These are phyloP conservation scores for Aspergillus avenaceus DNA, from an alignment of 495 filamentous ascomycete genomes.

Conservation along the genomic window DNA sequence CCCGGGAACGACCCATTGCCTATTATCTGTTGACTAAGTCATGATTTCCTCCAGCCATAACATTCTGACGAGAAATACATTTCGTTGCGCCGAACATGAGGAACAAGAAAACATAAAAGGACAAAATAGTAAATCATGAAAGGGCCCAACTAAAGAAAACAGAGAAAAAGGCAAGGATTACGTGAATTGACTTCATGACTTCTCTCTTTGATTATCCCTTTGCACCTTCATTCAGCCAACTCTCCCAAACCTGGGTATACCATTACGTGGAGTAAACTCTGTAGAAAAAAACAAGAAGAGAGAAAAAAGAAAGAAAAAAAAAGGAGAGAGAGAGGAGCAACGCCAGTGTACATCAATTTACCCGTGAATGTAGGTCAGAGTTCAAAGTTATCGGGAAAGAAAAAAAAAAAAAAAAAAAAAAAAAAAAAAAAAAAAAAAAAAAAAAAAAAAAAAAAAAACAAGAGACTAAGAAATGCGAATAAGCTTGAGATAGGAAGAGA, in stretches of 20 bases:
- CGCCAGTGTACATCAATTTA: constrained; percentile 2
- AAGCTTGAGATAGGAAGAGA: neutral
- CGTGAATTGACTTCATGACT: too few species aligned
- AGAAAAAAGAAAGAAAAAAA: neutral
- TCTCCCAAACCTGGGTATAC: constrained; percentile 5
- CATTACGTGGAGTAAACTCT: neutral
- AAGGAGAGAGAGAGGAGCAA: neutral
- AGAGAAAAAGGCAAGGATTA: too few species aligned
- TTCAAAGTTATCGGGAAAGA: too few species aligned
- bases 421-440: neutral
- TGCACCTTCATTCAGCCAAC: neutral
- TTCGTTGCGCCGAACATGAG: too few species aligned
- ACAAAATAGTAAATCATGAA: too few species aligned
- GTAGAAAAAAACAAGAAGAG: too few species aligned
- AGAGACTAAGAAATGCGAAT: constrained; percentile 9
- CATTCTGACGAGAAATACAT: too few species aligned
- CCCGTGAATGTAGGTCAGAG: neutral
- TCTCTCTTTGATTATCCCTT: neutral
- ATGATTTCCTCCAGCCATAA: too few species aligned
- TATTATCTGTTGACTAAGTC: too few species aligned
- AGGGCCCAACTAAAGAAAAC: too few species aligned
- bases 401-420: constrained; percentile 1
- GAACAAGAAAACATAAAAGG: too few species aligned
- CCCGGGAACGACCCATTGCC: too few species aligned
- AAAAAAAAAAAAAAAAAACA: neutral